phyloP scores from a whole-genome alignment of 2,329 filamentous ascomycete species.

The Pseudogymnoascus sp. region DNA sequence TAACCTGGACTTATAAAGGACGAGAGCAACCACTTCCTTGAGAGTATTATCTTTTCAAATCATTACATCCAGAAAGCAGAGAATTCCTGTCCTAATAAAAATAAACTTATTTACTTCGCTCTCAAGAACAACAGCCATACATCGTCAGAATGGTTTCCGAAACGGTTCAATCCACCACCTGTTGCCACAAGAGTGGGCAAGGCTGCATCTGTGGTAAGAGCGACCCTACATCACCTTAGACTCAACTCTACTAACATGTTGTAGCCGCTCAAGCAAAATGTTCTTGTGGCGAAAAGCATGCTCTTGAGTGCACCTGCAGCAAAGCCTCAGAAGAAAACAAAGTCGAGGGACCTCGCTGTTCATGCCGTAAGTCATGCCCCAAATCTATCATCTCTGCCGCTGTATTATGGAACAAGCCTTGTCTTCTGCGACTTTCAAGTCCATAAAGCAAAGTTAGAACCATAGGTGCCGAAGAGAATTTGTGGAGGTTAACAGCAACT shows the following conservation, averaged over 20 bases:
- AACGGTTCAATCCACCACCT: conserved; percentile 26
- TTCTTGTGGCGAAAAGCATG: conserved; percentile 83
- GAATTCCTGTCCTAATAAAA: not conserved
- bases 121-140: not conserved
- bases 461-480: not conserved
- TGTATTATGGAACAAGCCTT: not conserved
- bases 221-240: conserved; percentile 4
- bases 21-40: conserved; percentile 2
- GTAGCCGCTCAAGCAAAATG: conserved; percentile 61
- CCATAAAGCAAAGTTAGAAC: not conserved
- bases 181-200: conserved; percentile 26
- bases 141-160: conserved; percentile 10
- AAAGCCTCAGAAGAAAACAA: conserved; percentile 71
- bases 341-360: conserved; percentile 66
- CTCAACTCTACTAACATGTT: conserved; percentile 8
- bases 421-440: not conserved
- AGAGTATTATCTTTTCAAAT: not conserved
- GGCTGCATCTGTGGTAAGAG: conserved; percentile 22
- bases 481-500: not conserved
- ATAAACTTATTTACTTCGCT: not conserved
- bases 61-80: not conserved
- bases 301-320: conserved; percentile 78
- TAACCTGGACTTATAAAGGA: conserved; percentile 3
- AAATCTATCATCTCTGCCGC: conserved; percentile 22
- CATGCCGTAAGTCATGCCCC: conserved; percentile 55